Percentiles rank a stretch among this genome's conserved stretches.
Evolutionary conservation across 495 filamentous ascomycete species (phyloP).

Genomic region (Hapsidospora chrysogenum): DNA sequence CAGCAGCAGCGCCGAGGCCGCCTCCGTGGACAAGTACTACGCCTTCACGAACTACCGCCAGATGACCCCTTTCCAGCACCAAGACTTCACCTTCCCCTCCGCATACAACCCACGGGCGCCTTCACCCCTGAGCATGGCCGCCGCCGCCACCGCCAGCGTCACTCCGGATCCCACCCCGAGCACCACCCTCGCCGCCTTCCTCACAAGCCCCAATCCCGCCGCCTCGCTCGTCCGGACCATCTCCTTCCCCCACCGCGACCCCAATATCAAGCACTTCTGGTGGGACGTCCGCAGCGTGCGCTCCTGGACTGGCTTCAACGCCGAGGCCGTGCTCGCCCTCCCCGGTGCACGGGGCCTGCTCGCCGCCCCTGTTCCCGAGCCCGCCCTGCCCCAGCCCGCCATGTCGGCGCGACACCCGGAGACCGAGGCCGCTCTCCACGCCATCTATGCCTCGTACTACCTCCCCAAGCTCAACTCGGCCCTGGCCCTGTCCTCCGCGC

Average conservation of each 20-base stretch:
- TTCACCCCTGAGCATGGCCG: conserved; percentile 29
- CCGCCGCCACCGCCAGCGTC: conserved; percentile 18
- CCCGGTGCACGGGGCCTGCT: conserved; percentile 59
- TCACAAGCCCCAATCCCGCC: conserved; percentile 63
- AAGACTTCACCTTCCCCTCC: conserved; percentile 28
- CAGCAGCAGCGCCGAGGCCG: conserved; percentile 53
- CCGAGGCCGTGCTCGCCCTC: conserved; percentile 54
- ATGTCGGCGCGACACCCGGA: conserved; percentile 46
- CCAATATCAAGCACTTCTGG: conserved; percentile 72
- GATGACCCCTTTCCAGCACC: conserved; percentile 46
- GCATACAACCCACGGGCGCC: conserved; percentile 23
- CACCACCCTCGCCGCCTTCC: conserved; percentile 59
- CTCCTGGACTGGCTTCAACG: conserved; percentile 62
- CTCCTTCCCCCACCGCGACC: conserved; percentile 49
- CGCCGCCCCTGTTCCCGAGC: conserved; percentile 44
- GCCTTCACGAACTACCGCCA: conserved; percentile 64
- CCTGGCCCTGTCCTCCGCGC: conserved; percentile 46
- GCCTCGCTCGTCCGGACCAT: conserved; percentile 69
- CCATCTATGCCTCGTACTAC: conserved; percentile 52
- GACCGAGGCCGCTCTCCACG: conserved; percentile 53
- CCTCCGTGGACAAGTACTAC: conserved; percentile 47
- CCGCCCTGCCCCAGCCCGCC: conserved; percentile 43
- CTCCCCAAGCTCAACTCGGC: conserved; percentile 67
- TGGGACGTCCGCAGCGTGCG: conserved; percentile 84
- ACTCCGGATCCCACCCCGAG: conserved; percentile 29